A percentile compares a stretch with the other conserved stretches of the same genome.
phyloP scores from a whole-genome alignment of 2,329 filamentous ascomycete genomes.

The Colletotrichum magnum region DNA sequence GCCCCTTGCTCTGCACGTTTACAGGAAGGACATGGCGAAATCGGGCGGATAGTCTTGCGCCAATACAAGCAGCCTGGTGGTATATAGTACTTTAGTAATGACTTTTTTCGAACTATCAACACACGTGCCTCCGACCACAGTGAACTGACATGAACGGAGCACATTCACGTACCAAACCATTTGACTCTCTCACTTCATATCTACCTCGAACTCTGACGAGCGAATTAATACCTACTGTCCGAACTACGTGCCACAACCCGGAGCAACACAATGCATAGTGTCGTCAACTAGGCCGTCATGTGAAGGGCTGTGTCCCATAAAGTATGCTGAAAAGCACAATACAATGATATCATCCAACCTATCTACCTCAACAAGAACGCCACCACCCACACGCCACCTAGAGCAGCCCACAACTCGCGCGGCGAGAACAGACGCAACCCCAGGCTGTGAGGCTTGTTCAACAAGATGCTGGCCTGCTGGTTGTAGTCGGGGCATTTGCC shows the following conservation, averaged over 20 bases:
- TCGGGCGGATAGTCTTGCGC: constrained; percentile 1
- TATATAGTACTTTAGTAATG: constrained; percentile 18
- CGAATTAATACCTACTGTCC: too few species aligned
- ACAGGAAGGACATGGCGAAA: constrained; percentile 8
- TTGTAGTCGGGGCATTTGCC: constrained; percentile 43
- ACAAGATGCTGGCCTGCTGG: constrained; percentile 32
- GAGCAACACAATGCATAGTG: too few species aligned
- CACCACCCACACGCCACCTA: not conserved
- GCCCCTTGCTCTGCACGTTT: constrained; percentile 12
- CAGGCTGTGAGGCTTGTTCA: constrained; percentile 22
- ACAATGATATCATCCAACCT: too few species aligned
- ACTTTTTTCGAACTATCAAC: not conserved
- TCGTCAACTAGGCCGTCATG: not conserved
- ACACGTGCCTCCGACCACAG: not conserved
- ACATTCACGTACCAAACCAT: too few species aligned
- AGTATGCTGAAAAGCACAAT: not conserved
- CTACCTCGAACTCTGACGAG: too few species aligned
- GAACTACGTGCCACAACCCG: too few species aligned
- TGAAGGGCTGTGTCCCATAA: not conserved
- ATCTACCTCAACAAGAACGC: not conserved
- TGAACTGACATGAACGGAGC: too few species aligned
- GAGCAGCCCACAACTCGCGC: not conserved
- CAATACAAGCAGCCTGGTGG: constrained; percentile 20
- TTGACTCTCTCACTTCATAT: too few species aligned
- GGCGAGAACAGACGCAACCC: not conserved